Percentiles rank a stretch among this genome's conserved stretches.
Conservation (phyloP, 2,329 filamentous ascomycete species). For the Cercospora citrullina region DNA sequence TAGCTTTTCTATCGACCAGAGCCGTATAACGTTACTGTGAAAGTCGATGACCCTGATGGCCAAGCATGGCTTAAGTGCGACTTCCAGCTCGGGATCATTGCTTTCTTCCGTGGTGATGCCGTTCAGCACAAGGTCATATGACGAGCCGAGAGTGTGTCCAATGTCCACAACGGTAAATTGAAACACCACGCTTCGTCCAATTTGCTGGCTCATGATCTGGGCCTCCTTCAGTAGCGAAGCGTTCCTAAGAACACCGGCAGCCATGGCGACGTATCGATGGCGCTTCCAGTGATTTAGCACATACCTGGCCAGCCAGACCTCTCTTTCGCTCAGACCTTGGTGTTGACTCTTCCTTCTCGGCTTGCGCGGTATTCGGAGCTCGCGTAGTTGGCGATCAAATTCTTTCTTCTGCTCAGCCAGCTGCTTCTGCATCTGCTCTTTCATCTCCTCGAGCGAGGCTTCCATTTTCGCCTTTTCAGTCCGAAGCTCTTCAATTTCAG, state of each 20-base stretch:
- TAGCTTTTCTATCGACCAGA: slow-evolving; percentile 94
- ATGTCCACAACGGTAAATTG: slow-evolving; percentile 90
- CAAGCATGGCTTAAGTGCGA: slow-evolving; percentile 83
- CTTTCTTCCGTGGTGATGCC: slow-evolving; percentile 86
- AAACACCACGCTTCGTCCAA: slow-evolving; percentile 89
- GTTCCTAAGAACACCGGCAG: slow-evolving; percentile 84
- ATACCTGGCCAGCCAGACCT: slow-evolving; percentile 68
- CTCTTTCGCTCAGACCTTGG: slow-evolving; percentile 63
- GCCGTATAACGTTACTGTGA: slow-evolving; percentile 77
- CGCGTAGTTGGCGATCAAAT: slow-evolving; percentile 81
- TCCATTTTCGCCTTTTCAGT: slow-evolving; percentile 85
- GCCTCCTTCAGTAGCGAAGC: slow-evolving; percentile 89
- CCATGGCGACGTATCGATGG: slow-evolving; percentile 89
- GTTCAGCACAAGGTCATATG: slow-evolving; percentile 94
- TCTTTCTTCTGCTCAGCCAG: slow-evolving; percentile 78
- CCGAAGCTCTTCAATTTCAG: slow-evolving; percentile 80
- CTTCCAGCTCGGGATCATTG: slow-evolving; percentile 65
- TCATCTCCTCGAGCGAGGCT: slow-evolving; percentile 71
- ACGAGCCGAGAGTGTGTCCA: slow-evolving; percentile 85
- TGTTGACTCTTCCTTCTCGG: slow-evolving; percentile 23
- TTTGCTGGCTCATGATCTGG: slow-evolving; percentile 95
- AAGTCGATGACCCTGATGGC: slow-evolving; percentile 90
- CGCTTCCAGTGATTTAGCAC: slow-evolving; percentile 75
- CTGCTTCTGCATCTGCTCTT: slow-evolving; percentile 85
- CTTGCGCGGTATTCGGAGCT: slow-evolving; percentile 55